phyloP scores from a whole-genome alignment of 805 yeast genomes.

The Huiozyma naganishii region DNA sequence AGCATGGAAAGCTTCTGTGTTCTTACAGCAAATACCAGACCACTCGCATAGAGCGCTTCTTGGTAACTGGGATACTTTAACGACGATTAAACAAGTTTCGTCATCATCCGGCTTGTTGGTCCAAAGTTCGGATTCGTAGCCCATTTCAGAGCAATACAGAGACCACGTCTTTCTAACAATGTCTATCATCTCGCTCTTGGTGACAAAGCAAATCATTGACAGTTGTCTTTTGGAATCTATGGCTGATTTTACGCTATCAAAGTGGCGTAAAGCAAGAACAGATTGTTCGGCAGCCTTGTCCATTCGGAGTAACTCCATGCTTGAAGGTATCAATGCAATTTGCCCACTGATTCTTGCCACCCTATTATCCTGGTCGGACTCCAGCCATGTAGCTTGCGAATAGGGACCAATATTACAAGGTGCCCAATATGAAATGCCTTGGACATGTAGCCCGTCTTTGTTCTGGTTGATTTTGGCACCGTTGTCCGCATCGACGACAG shows the following conservation, averaged over 20 bases:
- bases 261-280: slow-evolving; percentile 62
- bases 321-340: slow-evolving; percentile 69
- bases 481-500: neutral
- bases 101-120: slow-evolving; percentile 17
- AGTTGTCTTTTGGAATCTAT: slow-evolving; percentile 37
- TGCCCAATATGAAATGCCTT: slow-evolving; percentile 94
- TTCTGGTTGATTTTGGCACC: slow-evolving; percentile 7
- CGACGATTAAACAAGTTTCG: slow-evolving; percentile 34
- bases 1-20: slow-evolving; percentile 27
- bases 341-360: slow-evolving; percentile 75
- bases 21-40: slow-evolving; percentile 51
- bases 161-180: slow-evolving; percentile 36
- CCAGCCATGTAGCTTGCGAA: slow-evolving; percentile 58
- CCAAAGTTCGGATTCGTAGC: slow-evolving; percentile 15
- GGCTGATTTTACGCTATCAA: slow-evolving; percentile 49
- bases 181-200: slow-evolving; percentile 24
- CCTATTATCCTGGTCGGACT: slow-evolving; percentile 35
- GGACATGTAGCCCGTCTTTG: slow-evolving; percentile 75
- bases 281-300: slow-evolving; percentile 30
- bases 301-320: slow-evolving; percentile 40
- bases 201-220: slow-evolving; percentile 45
- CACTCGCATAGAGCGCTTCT: slow-evolving; percentile 59
- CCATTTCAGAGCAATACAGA: slow-evolving; percentile 28
- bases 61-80: slow-evolving; percentile 50
- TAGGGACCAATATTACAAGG: slow-evolving; percentile 98